Evolutionary conservation across 2,329 filamentous ascomycete genomes (phyloP).

Genomic region (Penicillium sp.): DNA sequence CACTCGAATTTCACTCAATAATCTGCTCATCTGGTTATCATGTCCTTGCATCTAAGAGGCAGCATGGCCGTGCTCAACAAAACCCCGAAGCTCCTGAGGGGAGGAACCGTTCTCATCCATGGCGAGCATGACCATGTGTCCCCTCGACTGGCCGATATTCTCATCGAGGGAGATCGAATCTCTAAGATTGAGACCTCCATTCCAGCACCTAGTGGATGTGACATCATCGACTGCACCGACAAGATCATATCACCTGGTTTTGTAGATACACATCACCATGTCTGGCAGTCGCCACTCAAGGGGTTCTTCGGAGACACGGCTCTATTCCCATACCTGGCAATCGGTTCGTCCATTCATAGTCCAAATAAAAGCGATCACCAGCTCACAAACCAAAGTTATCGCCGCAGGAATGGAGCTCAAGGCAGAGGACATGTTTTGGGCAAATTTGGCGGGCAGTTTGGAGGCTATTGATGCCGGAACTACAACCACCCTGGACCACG

Average conservation of each 20-base stretch:
- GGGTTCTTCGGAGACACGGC: not conserved
- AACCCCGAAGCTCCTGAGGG: not conserved
- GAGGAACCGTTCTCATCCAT: not conserved
- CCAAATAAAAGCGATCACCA: too few relatives aligned
- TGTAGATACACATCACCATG: conserved; percentile 42
- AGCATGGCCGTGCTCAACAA: not conserved
- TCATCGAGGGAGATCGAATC: not conserved
- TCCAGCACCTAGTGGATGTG: conserved; percentile 5
- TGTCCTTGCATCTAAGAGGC: too few relatives aligned
- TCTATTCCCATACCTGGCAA: too few relatives aligned
- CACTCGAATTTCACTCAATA: too few relatives aligned
- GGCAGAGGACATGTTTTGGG: too few relatives aligned
- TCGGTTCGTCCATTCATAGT: too few relatives aligned
- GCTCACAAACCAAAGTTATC: too few relatives aligned
- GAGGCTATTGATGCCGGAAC: too few relatives aligned
- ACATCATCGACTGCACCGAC: conserved; percentile 43
- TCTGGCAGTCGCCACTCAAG: conserved; percentile 44
- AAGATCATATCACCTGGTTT: conserved; percentile 37
- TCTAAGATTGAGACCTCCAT: not conserved
- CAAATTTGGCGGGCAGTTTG: too few relatives aligned
- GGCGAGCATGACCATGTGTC: not conserved
- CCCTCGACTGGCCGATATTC: not conserved
- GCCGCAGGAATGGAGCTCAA: too few relatives aligned
- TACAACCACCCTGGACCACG: too few relatives aligned
- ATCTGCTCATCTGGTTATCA: too few relatives aligned